Evolutionary conservation across 2,329 filamentous ascomycete species (phyloP).

Genomic region (Thermothelomyces thermophilus): DNA sequence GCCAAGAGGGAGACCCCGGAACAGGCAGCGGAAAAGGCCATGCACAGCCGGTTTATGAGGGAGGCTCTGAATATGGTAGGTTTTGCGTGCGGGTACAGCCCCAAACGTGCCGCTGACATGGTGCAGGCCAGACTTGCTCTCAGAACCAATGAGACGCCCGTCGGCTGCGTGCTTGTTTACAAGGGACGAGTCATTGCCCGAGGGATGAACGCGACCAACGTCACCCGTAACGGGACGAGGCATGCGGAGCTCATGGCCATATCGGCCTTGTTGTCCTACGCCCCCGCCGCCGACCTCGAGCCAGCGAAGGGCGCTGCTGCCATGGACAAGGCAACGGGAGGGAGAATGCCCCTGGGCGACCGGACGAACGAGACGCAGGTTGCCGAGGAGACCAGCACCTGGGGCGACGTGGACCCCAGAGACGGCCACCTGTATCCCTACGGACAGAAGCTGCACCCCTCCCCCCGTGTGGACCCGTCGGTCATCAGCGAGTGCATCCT

Average conservation of each 20-base stretch:
- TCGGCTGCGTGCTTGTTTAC: conserved; percentile 90
- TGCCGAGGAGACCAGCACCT: conserved; percentile 34
- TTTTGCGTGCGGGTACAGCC: conserved; percentile 2
- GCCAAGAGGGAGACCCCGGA: conserved; percentile 21
- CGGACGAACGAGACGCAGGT: conserved; percentile 27
- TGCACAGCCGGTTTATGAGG: conserved; percentile 64
- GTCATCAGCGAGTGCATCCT: conserved; percentile 68
- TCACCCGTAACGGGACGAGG: conserved; percentile 81
- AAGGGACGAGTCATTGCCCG: conserved; percentile 71
- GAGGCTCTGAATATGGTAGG: conserved; percentile 80
- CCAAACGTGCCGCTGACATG: background rate
- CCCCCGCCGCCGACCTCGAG: conserved; percentile 29
- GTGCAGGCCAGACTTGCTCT: conserved; percentile 76
- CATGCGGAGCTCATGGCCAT: conserved; percentile 95
- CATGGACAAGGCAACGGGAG: conserved; percentile 1
- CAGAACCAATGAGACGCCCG: conserved; percentile 82
- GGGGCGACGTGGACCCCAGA: conserved; percentile 47
- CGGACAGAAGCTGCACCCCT: conserved; percentile 51
- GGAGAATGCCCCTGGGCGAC: conserved; percentile 21
- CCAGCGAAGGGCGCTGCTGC: conserved; percentile 19
- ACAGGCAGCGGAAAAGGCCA: conserved; percentile 32
- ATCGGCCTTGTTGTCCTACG: conserved; percentile 45
- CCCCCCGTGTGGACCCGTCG: conserved; percentile 54
- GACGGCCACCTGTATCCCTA: conserved; percentile 55
- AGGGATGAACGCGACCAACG: conserved; percentile 96